Conservation (phyloP, 2,329 filamentous ascomycete genomes). For the Aureobasidium sp. region DNA sequence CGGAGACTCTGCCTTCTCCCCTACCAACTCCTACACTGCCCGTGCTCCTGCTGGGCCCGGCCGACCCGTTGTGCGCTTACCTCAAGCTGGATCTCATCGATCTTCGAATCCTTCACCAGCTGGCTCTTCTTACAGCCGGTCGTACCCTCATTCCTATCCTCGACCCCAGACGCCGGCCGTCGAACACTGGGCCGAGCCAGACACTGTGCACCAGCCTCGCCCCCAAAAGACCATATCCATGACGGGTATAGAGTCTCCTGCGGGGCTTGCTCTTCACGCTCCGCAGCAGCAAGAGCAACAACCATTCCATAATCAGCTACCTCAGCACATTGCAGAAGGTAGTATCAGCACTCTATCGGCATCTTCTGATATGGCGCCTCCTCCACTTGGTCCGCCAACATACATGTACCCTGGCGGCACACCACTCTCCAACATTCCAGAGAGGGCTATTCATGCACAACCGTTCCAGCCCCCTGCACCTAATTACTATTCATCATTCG, state of each 20-base stretch:
- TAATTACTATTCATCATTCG: constrained; percentile 50
- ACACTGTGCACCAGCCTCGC: constrained; percentile 85
- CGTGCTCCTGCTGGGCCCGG: constrained; percentile 39
- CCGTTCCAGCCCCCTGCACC: constrained; percentile 67
- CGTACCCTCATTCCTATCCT: constrained; percentile 37
- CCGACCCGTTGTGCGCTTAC: constrained; percentile 72
- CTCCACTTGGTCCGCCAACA: constrained; percentile 36
- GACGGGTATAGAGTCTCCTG: constrained; percentile 79
- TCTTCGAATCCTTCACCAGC: constrained; percentile 24
- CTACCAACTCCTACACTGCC: constrained; percentile 62
- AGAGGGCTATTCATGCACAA: constrained; percentile 81
- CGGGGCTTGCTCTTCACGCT: constrained; percentile 47
- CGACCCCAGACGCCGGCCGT: constrained; percentile 47
- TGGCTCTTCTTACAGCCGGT: constrained; percentile 26
- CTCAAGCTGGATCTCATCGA: constrained; percentile 47
- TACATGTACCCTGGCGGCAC: constrained; percentile 62
- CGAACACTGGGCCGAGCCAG: constrained; percentile 51
- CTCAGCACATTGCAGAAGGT: constrained; percentile 54
- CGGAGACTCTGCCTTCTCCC: constrained; percentile 69
- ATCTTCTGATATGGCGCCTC: constrained; percentile 39
- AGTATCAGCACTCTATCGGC: constrained; percentile 32
- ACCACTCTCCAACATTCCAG: constrained; percentile 83
- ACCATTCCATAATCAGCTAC: constrained; percentile 93
- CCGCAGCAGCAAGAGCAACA: constrained; percentile 63
- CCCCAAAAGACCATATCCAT: constrained; percentile 93